A percentile compares a stretch with the other conserved stretches of the same genome.
These are phyloP conservation scores for Tetracentron sinense DNA, from an alignment of 164 flowering plant genomes.

Conservation along the genomic window DNA sequence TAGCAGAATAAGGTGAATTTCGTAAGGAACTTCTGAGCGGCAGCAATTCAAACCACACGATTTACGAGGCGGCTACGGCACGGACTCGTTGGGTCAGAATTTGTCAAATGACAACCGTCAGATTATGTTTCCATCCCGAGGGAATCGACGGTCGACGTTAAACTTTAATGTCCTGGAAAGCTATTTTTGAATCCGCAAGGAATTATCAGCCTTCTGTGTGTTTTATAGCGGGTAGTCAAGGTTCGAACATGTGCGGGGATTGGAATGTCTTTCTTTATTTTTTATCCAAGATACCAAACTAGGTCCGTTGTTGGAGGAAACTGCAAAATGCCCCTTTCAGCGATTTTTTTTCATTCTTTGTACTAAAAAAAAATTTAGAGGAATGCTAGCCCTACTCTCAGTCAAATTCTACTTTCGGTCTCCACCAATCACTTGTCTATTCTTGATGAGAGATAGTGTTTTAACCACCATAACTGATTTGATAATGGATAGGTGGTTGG, in stretches of 20 bases:
- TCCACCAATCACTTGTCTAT: too few relatives aligned
- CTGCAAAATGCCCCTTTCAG: too few relatives aligned
- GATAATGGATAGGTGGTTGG: too few relatives aligned
- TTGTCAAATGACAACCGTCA: not conserved
- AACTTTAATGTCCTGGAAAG: not conserved
- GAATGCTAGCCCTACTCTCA: too few relatives aligned
- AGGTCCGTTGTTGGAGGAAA: too few relatives aligned
- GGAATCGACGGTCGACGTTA: not conserved
- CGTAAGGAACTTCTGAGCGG: too few relatives aligned
- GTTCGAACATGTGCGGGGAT: not conserved
- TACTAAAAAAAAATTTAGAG: too few relatives aligned
- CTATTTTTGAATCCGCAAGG: not conserved
- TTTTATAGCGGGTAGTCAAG: not conserved
- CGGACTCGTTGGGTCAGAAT: not conserved
- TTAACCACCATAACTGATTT: too few relatives aligned
- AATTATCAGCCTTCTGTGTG: not conserved
- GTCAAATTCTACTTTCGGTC: too few relatives aligned
- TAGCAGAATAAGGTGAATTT: too few relatives aligned
- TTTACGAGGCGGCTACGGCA: not conserved
- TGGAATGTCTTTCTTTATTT: not conserved
- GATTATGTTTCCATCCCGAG: not conserved
- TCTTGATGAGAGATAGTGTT: too few relatives aligned
- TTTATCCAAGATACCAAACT: not conserved
- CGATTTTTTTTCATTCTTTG: too few relatives aligned
- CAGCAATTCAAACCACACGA: not conserved